Percentiles rank a stretch among this genome's conserved stretches.
phyloP scores from a whole-genome alignment of 441 rosid genomes.

The Populus hybrid region DNA sequence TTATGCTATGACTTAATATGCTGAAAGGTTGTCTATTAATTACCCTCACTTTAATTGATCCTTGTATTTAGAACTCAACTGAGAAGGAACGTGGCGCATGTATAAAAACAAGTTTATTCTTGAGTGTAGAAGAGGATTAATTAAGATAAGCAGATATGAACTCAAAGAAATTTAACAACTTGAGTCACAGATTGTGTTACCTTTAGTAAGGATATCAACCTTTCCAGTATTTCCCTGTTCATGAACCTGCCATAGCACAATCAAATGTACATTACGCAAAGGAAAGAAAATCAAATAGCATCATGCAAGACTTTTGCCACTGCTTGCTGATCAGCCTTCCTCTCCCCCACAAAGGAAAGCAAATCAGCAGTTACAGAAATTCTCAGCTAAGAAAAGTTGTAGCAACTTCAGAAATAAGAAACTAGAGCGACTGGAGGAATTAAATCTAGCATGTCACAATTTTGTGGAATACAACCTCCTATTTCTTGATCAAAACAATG shows the following conservation, averaged over 20 bases:
- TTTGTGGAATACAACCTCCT: neutral
- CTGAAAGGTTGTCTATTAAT: neutral
- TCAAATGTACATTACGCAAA: neutral
- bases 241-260: slow-evolving; percentile 7
- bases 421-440: neutral
- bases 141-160: neutral
- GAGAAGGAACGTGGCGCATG: neutral
- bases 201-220: slow-evolving; percentile 35
- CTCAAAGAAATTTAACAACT: neutral
- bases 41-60: neutral
- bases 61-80: neutral
- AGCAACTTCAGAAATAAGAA: neutral
- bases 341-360: too few relatives aligned
- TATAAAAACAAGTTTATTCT: neutral
- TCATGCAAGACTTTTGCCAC: neutral
- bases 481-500: neutral
- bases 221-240: slow-evolving; percentile 22
- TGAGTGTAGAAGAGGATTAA: neutral
- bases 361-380: neutral
- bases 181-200: neutral
- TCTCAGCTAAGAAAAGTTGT: neutral
- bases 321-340: neutral
- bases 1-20: neutral
- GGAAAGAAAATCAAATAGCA: neutral
- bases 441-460: neutral